Percentiles rank a stretch among this genome's conserved stretches.
These are phyloP conservation scores for Testicularia cyperi DNA, from an alignment of 1,284 basidiomycete species.

Conservation along the genomic window DNA sequence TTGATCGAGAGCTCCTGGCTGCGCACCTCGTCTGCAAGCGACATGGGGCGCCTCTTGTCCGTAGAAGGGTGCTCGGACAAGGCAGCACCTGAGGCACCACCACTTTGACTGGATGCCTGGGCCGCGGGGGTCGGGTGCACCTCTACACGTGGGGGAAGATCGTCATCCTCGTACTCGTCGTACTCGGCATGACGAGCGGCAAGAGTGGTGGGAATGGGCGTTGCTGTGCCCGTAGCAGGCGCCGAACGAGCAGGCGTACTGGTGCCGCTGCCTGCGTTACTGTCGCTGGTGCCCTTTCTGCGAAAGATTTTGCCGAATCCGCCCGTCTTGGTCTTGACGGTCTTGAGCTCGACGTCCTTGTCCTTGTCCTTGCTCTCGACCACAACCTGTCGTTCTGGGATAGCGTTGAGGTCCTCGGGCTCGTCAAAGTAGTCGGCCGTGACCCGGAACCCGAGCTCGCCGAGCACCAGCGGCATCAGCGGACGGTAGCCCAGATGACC, in stretches of 20 bases:
- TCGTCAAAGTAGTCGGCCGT: conserved; percentile 60
- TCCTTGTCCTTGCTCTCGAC: conserved; percentile 16
- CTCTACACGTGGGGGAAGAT: conserved; percentile 44
- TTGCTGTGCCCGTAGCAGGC: conserved; percentile 5
- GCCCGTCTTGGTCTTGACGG: conserved; percentile 40
- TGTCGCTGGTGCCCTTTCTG: conserved; percentile 19
- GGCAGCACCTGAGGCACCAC: too few species aligned
- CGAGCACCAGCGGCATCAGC: conserved; percentile 55
- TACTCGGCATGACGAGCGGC: conserved; percentile 13
- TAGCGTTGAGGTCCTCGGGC: conserved; percentile 53
- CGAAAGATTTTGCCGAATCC: conserved; percentile 49
- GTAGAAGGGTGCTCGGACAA: too few species aligned
- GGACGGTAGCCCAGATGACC: conserved; percentile 57
- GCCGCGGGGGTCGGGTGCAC: not conserved
- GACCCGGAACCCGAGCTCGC: conserved; percentile 57
- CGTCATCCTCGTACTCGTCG: conserved; percentile 51
- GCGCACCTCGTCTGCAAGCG: not conserved
- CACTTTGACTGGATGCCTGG: too few species aligned
- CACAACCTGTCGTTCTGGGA: conserved; percentile 55
- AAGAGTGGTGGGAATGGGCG: not conserved
- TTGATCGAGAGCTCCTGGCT: too few species aligned
- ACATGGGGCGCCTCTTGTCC: not conserved
- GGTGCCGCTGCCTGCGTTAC: conserved; percentile 9
- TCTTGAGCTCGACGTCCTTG: conserved; percentile 28
- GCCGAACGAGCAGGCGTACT: conserved; percentile 7